Evolutionary conservation across 2,329 filamentous ascomycete genomes (phyloP), one percentile per base, ranked within the genome.

Genomic region (Madurella mycetomatis): DNA sequence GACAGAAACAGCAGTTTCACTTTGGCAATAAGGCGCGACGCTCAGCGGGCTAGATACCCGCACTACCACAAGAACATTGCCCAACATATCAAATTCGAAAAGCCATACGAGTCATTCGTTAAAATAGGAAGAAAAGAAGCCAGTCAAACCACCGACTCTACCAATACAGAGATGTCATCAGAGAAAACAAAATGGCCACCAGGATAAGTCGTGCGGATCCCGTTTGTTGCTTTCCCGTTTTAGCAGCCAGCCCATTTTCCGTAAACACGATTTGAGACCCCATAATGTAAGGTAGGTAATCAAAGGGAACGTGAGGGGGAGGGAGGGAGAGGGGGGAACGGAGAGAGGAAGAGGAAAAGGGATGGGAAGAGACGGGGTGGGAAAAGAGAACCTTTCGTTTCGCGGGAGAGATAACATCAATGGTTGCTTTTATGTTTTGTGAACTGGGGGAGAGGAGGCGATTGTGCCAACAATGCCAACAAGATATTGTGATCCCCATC

Each of bases 151-250:
- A 37, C 45, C 49, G 46, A 50, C 31, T 49, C 51, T 55, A 57
- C 49, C 49, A 59, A 51, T 59, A 61, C 53, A 64, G 39, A 51
- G 25, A 54, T 47, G 32, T 52, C 51, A 15, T 37, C 34, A 11
- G 34, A 37, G 34, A 37, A 56, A 51, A 49, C 48, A 55, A 56
- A 42, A 49, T 34, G 44, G 51, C 51, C 42, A 49, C 49, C 54
- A 43, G 34, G 34, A 37, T 5, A 37, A 37, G 13, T 42, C 51
- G 34, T 37, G 13, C 34, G 34, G 34, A 37, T 15, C 34, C 34
- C 34, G 34, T 12, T 7, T 37, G 9, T 37, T 37, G 34, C 13
- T 37, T 37, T 37, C 34, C 13, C 34, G 34, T 37, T 37, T 37
- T 42, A 46, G 46, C 49, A 41, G 51, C 49, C 40, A 53, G 13